phyloP scores from a whole-genome alignment of 805 yeast species.

The Saturnispora sekii region DNA sequence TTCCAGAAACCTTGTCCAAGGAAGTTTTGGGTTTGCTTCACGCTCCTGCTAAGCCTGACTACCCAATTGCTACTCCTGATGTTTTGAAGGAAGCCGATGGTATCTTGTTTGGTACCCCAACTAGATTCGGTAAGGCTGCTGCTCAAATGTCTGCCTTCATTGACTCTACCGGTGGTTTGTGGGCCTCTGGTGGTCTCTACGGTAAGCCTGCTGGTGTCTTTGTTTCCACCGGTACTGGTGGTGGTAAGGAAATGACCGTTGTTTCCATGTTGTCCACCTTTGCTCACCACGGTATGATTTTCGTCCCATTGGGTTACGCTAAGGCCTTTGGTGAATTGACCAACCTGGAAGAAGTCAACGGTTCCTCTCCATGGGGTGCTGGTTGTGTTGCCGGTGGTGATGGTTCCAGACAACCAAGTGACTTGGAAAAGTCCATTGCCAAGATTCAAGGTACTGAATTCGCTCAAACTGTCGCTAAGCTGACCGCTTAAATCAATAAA shows the following conservation, averaged over 20 bases:
- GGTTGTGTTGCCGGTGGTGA: constrained; percentile 70
- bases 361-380: constrained; percentile 84
- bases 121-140: constrained; percentile 76
- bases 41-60: constrained; percentile 55
- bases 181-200: constrained; percentile 64
- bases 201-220: constrained; percentile 73
- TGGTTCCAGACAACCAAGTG: constrained; percentile 62
- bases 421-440: constrained; percentile 55
- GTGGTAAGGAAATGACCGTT: constrained; percentile 73
- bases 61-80: constrained; percentile 54
- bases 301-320: constrained; percentile 69
- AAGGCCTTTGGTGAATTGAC: constrained; percentile 43
- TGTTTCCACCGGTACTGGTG: constrained; percentile 71
- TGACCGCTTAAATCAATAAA: background rate
- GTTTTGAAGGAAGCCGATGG: constrained; percentile 64
- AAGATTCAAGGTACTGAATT: constrained; percentile 60
- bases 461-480: constrained; percentile 31
- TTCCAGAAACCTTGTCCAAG: constrained; percentile 63
- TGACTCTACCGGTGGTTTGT: constrained; percentile 70
- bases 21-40: constrained; percentile 47
- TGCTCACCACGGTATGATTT: constrained; percentile 75
- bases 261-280: constrained; percentile 54
- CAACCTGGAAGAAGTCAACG: constrained; percentile 58
- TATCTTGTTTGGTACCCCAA: constrained; percentile 75
- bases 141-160: constrained; percentile 71